A percentile compares a stretch with the other conserved stretches of the same genome.
Evolutionary conservation across 768 basidiomycete species (phyloP).

Genomic region (Boletus tylopilopsis): DNA sequence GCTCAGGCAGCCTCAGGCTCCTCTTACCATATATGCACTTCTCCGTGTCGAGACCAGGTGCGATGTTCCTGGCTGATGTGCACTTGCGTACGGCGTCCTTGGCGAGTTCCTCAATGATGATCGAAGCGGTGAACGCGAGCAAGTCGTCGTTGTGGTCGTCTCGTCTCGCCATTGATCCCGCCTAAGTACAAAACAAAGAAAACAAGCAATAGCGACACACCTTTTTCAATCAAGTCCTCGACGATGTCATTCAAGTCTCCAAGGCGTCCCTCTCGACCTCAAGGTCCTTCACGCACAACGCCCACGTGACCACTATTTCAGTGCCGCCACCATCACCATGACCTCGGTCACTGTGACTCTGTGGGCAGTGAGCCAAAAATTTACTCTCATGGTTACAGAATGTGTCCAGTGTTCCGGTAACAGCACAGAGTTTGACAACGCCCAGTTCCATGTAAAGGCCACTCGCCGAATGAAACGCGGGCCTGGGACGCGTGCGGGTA

Average conservation of each 20-base stretch:
- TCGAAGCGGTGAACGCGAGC: constrained; percentile 40
- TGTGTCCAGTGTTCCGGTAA: too few relatives aligned
- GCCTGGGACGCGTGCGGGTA: too few relatives aligned
- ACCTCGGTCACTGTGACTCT: too few relatives aligned
- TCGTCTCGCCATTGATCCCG: neutral
- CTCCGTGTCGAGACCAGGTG: neutral
- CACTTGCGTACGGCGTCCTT: constrained; percentile 55
- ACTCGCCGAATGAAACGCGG: too few relatives aligned
- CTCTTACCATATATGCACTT: too few relatives aligned
- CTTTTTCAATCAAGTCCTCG: constrained; percentile 52
- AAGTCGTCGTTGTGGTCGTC: constrained; percentile 23
- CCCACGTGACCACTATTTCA: too few relatives aligned
- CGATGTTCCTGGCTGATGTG: neutral
- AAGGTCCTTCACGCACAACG: too few relatives aligned
- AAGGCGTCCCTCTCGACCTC: constrained; percentile 52
- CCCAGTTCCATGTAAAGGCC: too few relatives aligned
- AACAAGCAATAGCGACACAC: constrained; percentile 33
- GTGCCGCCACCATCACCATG: too few relatives aligned
- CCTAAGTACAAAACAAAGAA: constrained; percentile 31
- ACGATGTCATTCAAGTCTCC: constrained; percentile 55
- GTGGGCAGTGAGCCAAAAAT: too few relatives aligned
- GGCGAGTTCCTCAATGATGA: constrained; percentile 50
- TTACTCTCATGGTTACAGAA: too few relatives aligned
- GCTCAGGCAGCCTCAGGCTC: constrained; percentile 10
- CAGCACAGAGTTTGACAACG: too few relatives aligned